phyloP scores from a whole-genome alignment of 352 stramenopile species.

The Phytophthora pini region DNA sequence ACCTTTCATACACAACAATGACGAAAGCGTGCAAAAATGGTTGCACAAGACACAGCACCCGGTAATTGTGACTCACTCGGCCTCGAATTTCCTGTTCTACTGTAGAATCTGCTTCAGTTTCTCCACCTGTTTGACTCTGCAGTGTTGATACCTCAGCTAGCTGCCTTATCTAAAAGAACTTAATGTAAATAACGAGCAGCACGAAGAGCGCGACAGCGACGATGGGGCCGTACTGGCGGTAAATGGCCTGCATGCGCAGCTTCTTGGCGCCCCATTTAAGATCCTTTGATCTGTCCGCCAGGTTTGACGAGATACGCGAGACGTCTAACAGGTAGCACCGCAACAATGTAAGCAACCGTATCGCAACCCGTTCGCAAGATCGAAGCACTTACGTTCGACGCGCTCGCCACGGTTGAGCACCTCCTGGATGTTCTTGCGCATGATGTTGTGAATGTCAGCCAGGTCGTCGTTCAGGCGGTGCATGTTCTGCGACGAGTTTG shows the following conservation, averaged over 20 bases:
- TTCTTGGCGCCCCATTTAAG: constrained; percentile 98
- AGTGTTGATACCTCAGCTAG: constrained; percentile 7
- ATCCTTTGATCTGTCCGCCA: constrained; percentile 94
- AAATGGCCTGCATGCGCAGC: constrained; percentile 89
- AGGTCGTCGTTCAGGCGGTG: constrained; percentile 97
- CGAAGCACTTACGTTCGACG: constrained; percentile 71
- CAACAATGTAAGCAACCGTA: constrained; percentile 12
- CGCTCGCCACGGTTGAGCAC: constrained; percentile 92
- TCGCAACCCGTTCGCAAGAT: not conserved
- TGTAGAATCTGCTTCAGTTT: constrained; percentile 9
- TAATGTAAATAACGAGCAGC: constrained; percentile 91
- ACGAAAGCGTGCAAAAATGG: constrained; percentile 15
- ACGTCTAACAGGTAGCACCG: constrained; percentile 61
- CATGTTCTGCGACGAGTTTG: constrained; percentile 95
- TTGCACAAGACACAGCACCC: not conserved
- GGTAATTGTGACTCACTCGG: constrained; percentile 4
- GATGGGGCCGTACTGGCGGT: constrained; percentile 88
- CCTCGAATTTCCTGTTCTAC: constrained; percentile 22
- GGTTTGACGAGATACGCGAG: constrained; percentile 89
- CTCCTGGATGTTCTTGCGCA: constrained; percentile 98
- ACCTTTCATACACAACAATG: constrained; percentile 34
- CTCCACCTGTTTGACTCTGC: constrained; percentile 14
- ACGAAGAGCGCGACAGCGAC: constrained; percentile 84
- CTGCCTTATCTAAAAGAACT: constrained; percentile 84
- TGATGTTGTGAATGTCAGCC: constrained; percentile 99